Base-by-base conservation (phyloP, 495 filamentous ascomycete species). In the Penicillium goetzii region DNA sequence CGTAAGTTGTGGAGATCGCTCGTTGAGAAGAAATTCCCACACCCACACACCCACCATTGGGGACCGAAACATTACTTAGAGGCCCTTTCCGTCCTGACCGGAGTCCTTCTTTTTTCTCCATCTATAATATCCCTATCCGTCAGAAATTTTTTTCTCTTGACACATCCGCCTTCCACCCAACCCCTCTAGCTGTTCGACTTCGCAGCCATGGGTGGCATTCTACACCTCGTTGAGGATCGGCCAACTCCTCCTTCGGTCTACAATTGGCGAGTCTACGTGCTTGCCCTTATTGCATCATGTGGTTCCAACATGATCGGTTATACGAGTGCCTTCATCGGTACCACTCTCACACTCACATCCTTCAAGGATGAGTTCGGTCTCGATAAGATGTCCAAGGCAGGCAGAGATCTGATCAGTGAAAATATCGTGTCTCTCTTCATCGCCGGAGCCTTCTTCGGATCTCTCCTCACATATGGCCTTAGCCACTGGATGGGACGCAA, bases 221-320 rank as follows among this genome's bases (percentile, higher is more conserved):
- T 89, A 61, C 75, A 77, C 23, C 74, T 88, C 51, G 82, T 85
- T 56, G 87, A 90, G 73, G 88, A 90, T 69, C 73, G 85, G 71
- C 85, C 86, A 32, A 89, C 88, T 67, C 87, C 87, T 1, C 75
- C 77, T 59, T 77, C 80, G 47, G 89, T 92, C 66, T 92, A 91
- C 83, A 92, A 92, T 78, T 92, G 88, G 88, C 79, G 87, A 40
- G 83, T 92, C 50, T 92, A 89, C 65, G 71, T 77, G 23, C 85
- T 81, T 50, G 86, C 88, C 6, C 75, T 79, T 30, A 78, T 90
- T 40, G 88, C 88, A 32, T 87, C 86, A 40, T 89, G 88, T 64
- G 88, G 87, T 64, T 85, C 88, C 63, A 88, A 86, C 63, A 90
- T 86, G 84, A 90, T 89, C 66, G 88, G 89, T 38, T 91, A 90